Evolutionary conservation across 225 moss, liverwort and hornwort genomes (phyloP).

Genomic region (Physcomitrium patens): DNA sequence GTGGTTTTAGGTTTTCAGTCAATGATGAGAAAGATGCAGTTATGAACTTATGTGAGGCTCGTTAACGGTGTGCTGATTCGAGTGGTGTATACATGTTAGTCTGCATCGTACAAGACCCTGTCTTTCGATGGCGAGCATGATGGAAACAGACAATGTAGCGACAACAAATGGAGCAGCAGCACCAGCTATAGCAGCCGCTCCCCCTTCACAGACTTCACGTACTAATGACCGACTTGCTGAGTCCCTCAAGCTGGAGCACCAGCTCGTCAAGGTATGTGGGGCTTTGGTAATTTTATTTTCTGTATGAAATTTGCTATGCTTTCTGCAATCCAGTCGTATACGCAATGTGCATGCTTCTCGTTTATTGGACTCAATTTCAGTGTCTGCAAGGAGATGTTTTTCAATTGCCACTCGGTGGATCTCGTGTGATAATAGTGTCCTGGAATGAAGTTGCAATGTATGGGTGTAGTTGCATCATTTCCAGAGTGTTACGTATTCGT

Average conservation of each 20-base stretch:
- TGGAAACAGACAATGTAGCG: constrained; percentile 61
- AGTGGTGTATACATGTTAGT: constrained; percentile 1
- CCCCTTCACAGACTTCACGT: constrained; percentile 63
- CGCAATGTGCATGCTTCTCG: constrained; percentile 8
- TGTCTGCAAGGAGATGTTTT: neutral
- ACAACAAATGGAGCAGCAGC: constrained; percentile 68
- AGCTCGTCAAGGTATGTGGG: constrained; percentile 74
- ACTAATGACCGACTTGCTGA: constrained; percentile 79
- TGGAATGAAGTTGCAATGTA: constrained; percentile 4
- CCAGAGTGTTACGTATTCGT: constrained; percentile 1
- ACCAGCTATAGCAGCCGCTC: constrained; percentile 49
- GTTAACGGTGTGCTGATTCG: constrained; percentile 20
- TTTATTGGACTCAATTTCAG: neutral
- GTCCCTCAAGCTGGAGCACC: constrained; percentile 93
- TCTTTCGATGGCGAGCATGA: constrained; percentile 53
- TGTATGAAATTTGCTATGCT: neutral
- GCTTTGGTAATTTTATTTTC: neutral
- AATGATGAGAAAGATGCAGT: constrained; percentile 15
- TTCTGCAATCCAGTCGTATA: neutral
- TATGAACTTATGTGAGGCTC: constrained; percentile 8
- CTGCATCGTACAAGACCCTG: constrained; percentile 23
- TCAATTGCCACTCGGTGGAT: constrained; percentile 20
- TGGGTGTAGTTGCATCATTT: constrained; percentile 11
- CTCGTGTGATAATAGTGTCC: constrained; percentile 9
- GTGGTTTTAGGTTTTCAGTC: constrained; percentile 13